These are phyloP conservation scores for Amoeboaphelidium protococcarum DNA, from an alignment of 371 early-diverging fungal species.

Conservation along the genomic window DNA sequence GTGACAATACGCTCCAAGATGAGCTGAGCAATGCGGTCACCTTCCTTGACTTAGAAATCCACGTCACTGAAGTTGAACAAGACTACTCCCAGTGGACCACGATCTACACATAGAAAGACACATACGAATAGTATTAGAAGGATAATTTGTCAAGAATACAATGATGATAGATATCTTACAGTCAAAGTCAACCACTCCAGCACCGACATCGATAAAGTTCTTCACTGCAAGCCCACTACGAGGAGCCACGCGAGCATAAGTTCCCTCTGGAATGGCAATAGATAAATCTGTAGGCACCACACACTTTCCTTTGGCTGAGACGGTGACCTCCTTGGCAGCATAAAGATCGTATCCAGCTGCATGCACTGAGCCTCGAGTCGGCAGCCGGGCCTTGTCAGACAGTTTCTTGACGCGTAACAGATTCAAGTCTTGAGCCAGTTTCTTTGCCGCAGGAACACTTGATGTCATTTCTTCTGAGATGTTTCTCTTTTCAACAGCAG, in stretches of 20 bases:
- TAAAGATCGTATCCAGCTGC: constrained; percentile 91
- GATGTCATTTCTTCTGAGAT: no score
- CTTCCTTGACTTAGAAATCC: constrained; percentile 47
- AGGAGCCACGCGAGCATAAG: constrained; percentile 88
- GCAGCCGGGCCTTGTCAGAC: constrained; percentile 33
- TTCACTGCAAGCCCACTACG: constrained; percentile 74
- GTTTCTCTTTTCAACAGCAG: no score
- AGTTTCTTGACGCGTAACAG: constrained; percentile 15
- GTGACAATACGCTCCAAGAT: constrained; percentile 61
- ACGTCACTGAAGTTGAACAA: constrained; percentile 67
- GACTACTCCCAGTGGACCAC: constrained; percentile 28
- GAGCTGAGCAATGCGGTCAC: constrained; percentile 93
- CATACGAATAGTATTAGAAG: no score
- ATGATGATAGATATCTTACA: no score
- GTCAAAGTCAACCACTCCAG: constrained; percentile 90
- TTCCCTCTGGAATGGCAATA: constrained; percentile 51
- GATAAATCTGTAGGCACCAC: constrained; percentile 56
- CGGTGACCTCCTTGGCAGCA: constrained; percentile 30
- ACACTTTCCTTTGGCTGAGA: constrained; percentile 40
- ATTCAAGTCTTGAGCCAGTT: no score
- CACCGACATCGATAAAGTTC: constrained; percentile 73
- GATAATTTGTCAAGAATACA: no score
- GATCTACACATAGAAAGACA: no score
- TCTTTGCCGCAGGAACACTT: no score
- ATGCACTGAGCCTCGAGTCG: constrained; percentile 40